Base-by-base conservation (phyloP, 768 basidiomycete genomes). In the Macrolepiota dolichaula region DNA sequence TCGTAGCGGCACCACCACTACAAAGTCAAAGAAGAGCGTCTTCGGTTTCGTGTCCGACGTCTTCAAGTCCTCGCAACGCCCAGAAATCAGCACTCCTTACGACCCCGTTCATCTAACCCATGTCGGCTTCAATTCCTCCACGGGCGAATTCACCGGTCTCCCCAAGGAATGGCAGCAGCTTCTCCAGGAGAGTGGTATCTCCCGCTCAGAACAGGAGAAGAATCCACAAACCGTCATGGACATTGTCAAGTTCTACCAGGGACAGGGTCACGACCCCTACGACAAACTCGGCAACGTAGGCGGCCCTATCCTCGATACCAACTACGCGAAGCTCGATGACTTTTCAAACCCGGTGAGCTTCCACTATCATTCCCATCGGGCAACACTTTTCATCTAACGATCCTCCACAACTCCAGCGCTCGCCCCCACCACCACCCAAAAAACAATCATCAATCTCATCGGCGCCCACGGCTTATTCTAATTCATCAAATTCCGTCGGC, bases 81-180 rank as follows among this genome's bases (percentile, higher is more conserved):
- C 85, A 13, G 94, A 96, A 75, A 98, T 99, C 79, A 94, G 92
- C 72, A 96, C 95, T 0, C 97, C 97, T 0, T 98, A 96, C 72
- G 97, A 99, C 75, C 97, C 97, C 35, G 96, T 98, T 40, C 96
- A 98, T 78, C 89, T 99, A 69, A 98, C 97, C 2, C 97, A 99
- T 72, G 97, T 99, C 71, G 96, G 96, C 62, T 98, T 98, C 86
- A 98, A 99, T 74, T 92, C 93, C 5, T 96, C 94, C 59, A 98
- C 96, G 0, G 97, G 97, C 61, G 96, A 99, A 76, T 98, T 96
- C 77, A 95, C 94, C 9, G 97, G 97, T 2, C 81, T 99, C 35
- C 97, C 97, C 2, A 96, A 96, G 74, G 96, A 98, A 77, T 99
- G 97, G 97, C 97, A 99, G 71, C 94, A 98, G 73, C 82, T 98